Percentiles rank a stretch among this genome's conserved stretches.
Evolutionary conservation across 345 rosid species (phyloP).

Genomic region (Salix caprea): DNA sequence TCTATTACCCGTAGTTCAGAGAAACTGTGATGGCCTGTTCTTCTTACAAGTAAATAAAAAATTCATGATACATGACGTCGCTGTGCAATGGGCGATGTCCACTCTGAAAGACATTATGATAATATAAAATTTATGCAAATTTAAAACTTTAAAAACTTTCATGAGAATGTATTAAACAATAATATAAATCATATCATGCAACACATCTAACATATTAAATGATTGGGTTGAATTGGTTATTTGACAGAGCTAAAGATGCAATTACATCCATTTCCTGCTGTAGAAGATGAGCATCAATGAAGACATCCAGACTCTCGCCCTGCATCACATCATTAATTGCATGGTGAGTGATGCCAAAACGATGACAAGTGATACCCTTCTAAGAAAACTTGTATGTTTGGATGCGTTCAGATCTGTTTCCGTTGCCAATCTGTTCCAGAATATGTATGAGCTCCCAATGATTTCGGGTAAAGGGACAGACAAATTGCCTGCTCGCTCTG

Average conservation of each 20-base stretch:
- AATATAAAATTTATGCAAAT: too few relatives aligned
- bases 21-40: too few relatives aligned
- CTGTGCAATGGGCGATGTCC: not conserved
- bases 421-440: constrained; percentile 73
- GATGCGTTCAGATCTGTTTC: constrained; percentile 88
- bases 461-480: constrained; percentile 9
- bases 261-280: constrained; percentile 70
- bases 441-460: constrained; percentile 5
- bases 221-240: too few relatives aligned
- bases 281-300: constrained; percentile 81
- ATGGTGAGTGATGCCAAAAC: constrained; percentile 80
- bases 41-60: not conserved
- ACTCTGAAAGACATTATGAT: not conserved
- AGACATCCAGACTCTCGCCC: constrained; percentile 76
- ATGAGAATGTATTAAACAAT: too few relatives aligned
- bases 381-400: constrained; percentile 94
- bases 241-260: too few relatives aligned
- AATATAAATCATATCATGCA: too few relatives aligned
- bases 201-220: too few relatives aligned
- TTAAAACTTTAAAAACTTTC: too few relatives aligned
- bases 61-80: not conserved
- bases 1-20: too few relatives aligned
- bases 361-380: constrained; percentile 87
- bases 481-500: constrained; percentile 21
- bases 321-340: constrained; percentile 68